Evolutionary conservation across 208 protist genomes (phyloP).

Genomic region (Leishmania turanica): DNA sequence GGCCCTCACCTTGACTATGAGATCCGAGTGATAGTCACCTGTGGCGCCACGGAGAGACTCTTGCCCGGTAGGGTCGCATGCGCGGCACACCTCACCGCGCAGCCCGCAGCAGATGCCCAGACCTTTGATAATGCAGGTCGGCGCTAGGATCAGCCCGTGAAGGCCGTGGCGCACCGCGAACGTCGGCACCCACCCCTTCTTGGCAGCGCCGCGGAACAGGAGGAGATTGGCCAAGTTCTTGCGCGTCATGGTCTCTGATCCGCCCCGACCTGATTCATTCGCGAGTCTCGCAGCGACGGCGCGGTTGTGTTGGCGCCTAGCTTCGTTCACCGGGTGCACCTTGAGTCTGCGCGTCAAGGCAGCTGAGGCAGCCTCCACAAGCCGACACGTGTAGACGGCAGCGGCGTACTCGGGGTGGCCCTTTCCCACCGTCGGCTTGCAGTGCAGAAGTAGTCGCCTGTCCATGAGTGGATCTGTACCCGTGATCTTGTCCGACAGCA

Average conservation of each 20-base stretch:
- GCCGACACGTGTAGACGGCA: constrained; percentile 61
- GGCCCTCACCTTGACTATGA: constrained; percentile 56
- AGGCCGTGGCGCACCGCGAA: constrained; percentile 65
- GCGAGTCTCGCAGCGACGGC: not conserved
- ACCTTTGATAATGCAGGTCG: constrained; percentile 78
- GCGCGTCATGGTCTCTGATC: constrained; percentile 1
- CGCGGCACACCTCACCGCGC: constrained; percentile 12
- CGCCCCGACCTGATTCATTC: not conserved
- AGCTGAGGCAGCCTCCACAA: constrained; percentile 65
- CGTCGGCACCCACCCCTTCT: constrained; percentile 66
- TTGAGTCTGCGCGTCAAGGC: constrained; percentile 41
- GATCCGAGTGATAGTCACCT: constrained; percentile 53
- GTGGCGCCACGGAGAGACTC: constrained; percentile 44
- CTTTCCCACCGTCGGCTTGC: constrained; percentile 44
- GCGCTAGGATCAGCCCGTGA: constrained; percentile 56
- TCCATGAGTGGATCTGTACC: constrained; percentile 75
- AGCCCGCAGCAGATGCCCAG: constrained; percentile 68
- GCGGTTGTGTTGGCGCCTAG: constrained; percentile 34
- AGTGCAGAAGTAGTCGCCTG: constrained; percentile 41
- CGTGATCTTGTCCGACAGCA: constrained; percentile 62
- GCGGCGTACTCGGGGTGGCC: constrained; percentile 51
- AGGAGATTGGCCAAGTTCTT: constrained; percentile 64
- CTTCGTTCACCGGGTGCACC: constrained; percentile 60
- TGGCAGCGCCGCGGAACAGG: constrained; percentile 67
- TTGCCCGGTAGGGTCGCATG: constrained; percentile 21